phyloP scores from a whole-genome alignment of 2,329 filamentous ascomycete species.

The Penicillium sp. region DNA sequence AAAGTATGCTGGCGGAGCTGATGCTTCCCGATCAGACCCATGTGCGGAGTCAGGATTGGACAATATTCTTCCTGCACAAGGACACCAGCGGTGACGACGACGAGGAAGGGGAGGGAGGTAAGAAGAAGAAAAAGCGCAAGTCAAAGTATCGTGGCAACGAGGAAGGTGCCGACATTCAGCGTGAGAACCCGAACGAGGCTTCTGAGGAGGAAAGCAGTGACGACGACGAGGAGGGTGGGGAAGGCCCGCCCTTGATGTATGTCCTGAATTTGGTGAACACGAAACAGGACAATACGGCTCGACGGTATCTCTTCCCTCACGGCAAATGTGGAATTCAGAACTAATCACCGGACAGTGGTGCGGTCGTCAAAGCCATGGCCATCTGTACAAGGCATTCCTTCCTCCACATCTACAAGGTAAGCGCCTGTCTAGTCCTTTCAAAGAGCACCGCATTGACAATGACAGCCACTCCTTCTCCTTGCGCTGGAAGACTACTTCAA shows the following conservation, averaged over 20 bases:
- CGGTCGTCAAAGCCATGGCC: conserved; percentile 96
- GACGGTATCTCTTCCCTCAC: conserved; percentile 51
- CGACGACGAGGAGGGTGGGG: conserved; percentile 65
- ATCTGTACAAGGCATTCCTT: conserved; percentile 98
- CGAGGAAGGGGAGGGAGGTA: conserved; percentile 56
- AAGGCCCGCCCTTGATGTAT: conserved; percentile 91
- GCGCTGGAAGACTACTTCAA: conserved; percentile 98
- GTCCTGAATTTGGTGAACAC: conserved; percentile 97
- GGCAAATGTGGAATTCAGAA: not conserved
- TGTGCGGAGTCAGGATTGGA: conserved; percentile 94
- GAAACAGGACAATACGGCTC: conserved; percentile 89
- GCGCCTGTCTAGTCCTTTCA: conserved; percentile 13
- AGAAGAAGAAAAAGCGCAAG: conserved; percentile 45
- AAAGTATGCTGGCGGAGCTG: conserved; percentile 95
- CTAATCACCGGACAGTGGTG: conserved; percentile 60
- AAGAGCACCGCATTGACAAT: conserved; percentile 13
- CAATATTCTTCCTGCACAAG: conserved; percentile 97
- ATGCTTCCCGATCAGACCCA: conserved; percentile 98
- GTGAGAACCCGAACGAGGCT: conserved; percentile 49
- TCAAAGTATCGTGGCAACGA: conserved; percentile 44
- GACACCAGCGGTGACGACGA: conserved; percentile 83
- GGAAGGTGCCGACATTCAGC: conserved; percentile 48
- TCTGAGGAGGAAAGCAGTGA: conserved; percentile 49
- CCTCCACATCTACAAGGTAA: conserved; percentile 94
- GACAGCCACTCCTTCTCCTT: conserved; percentile 77